These are phyloP conservation scores for Blepharisma japonicum DNA, from an alignment of 73 alveolate species.

Conservation along the genomic window DNA sequence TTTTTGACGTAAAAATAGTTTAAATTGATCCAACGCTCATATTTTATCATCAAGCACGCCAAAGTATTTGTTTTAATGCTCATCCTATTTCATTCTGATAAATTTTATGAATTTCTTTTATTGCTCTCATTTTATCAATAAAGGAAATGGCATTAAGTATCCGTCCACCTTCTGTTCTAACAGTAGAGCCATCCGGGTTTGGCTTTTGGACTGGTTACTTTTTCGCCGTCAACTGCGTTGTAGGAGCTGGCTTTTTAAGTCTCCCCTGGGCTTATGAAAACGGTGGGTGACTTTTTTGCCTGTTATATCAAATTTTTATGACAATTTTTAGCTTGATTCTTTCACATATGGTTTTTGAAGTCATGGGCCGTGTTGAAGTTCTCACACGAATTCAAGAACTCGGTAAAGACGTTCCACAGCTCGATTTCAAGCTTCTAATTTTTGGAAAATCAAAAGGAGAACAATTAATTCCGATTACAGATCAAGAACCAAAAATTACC, in stretches of 20 bases:
- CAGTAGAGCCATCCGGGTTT: neutral
- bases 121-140: no score
- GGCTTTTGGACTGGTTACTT: constrained; percentile 16
- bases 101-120: no score
- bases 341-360: neutral
- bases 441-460: neutral
- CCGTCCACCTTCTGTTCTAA: neutral
- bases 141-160: constrained; percentile 10
- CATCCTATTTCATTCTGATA: no score
- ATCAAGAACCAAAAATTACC: neutral
- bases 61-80: no score
- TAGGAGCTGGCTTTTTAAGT: constrained; percentile 24
- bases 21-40: no score
- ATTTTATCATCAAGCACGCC: no score
- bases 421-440: neutral
- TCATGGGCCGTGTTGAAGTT: constrained; percentile 19
- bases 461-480: neutral
- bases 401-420: constrained; percentile 6
- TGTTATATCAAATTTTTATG: neutral
- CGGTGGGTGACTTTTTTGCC: constrained; percentile 15
- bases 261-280: constrained; percentile 29
- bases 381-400: neutral
- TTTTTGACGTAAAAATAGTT: no score
- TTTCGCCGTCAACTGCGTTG: constrained; percentile 13
- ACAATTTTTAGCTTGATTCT: neutral